Conservation (phyloP, 106 monocot genomes). For the Amphibolis antarctica region DNA sequence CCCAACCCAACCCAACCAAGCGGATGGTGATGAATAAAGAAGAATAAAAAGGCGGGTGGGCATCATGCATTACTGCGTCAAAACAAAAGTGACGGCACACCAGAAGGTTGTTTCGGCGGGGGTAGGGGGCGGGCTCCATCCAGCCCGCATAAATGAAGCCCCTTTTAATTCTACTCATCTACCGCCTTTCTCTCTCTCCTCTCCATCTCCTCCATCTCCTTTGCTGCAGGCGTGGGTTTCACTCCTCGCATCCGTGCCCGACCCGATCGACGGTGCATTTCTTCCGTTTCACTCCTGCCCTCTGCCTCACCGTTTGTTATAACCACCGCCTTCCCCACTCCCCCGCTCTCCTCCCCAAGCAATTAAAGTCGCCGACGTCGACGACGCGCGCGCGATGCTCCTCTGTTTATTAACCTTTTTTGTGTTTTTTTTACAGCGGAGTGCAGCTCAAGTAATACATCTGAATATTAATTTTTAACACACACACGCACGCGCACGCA, state of each 20-base stretch:
- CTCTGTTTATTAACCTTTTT: no score
- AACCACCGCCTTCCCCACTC: background rate
- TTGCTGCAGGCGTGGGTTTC: conserved; percentile 1
- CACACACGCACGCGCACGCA: no score
- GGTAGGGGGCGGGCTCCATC: no score
- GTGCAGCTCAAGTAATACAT: no score
- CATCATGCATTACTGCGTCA: background rate
- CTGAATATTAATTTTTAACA: no score
- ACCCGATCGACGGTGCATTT: background rate
- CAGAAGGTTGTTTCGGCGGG: conserved; percentile 5
- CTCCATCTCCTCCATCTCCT: background rate
- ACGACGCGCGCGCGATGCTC: no score
- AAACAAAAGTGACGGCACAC: conserved; percentile 8
- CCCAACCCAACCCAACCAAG: no score
- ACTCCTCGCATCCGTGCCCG: conserved; percentile 5
- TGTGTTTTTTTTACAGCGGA: no score
- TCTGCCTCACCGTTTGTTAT: background rate
- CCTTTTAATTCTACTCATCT: background rate
- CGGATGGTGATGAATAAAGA: no score
- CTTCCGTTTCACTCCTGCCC: background rate
- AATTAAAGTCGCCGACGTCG: no score
- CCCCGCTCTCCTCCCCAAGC: no score
- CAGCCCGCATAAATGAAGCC: no score
- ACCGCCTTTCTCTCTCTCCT: background rate
- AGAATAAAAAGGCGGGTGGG: background rate